Base-by-base conservation (phyloP, 352 stramenopile species). In the Phytophthora lateralis region DNA sequence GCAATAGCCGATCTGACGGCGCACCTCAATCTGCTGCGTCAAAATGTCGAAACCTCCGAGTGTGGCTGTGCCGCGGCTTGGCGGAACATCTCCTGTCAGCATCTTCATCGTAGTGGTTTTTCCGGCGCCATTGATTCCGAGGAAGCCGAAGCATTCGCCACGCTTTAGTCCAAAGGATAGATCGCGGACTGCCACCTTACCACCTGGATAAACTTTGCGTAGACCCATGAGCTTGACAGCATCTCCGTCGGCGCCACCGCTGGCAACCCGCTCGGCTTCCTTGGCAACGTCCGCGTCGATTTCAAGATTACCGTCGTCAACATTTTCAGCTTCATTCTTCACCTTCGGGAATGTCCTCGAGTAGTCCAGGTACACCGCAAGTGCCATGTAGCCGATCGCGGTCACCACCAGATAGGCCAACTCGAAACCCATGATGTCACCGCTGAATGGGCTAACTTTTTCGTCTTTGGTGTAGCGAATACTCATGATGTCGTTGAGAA, bases 91-190 rank as follows among this genome's bases (percentile, higher is more conserved):
- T 12, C 89, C 89, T 5, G 85, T 97, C 11, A 99, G 64, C 76
- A 98, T 96, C 44, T 96, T 97, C 72, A 98, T 95, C 14, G 93
- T 97, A 9, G 94, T 97, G 0, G 91, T 97, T 62, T 98, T 98
- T 34, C 95, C 95, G 2, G 82, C 95, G 17, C 94, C 92, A 60
- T 98, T 98, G 57, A 98, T 95, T 29, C 95, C 95, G 2, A 98
- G 75, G 52, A 97, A 93, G 1, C 95, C 94, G 58, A 98, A 98
- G 55, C 91, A 97, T 43, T 98, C 88, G 15, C 94, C 91, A 4
- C 74, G 65, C 21, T 74, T 68, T n/a, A 97, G 55, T 26, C 77
- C 83, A 24, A 96, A 92, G 0, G 78, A 90, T 27, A 97, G 59
- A 37, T 87, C 58, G 24, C 71, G 55, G 12, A 96, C 79, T 2